A percentile compares a stretch with the other conserved stretches of the same genome.
phyloP scores from a whole-genome alignment of 768 basidiomycete genomes.

The Boletus rubropictus region DNA sequence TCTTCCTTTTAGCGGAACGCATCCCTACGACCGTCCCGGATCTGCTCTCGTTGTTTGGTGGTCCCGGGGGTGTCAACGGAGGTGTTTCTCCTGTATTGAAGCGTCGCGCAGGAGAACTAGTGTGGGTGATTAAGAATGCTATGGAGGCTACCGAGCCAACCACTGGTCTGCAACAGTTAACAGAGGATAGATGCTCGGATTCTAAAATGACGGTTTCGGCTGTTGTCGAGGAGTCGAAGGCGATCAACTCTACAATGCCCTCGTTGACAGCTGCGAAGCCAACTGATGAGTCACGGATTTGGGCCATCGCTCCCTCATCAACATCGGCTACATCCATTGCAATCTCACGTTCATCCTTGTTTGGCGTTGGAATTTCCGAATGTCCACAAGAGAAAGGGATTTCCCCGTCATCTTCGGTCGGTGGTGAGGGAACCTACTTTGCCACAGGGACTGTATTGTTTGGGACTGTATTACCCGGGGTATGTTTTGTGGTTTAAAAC shows the following conservation, averaged over 20 bases:
- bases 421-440: constrained; percentile 6
- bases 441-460: constrained; percentile 44
- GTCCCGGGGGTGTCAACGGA: constrained; percentile 11
- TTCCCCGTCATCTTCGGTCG: background rate
- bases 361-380: constrained; percentile 11
- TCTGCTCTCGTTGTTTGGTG: constrained; percentile 52
- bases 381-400: constrained; percentile 1
- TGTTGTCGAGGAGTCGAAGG: constrained; percentile 1
- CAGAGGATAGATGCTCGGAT: background rate
- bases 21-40: constrained; percentile 61
- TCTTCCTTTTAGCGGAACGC: constrained; percentile 69
- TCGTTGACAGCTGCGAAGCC: background rate
- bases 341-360: constrained; percentile 25
- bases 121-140: constrained; percentile 53
- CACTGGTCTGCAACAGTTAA: background rate
- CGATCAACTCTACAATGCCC: constrained; percentile 10
- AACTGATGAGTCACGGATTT: constrained; percentile 18
- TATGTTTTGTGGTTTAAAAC: constrained; percentile 10
- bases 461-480: constrained; percentile 24
- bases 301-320: constrained; percentile 7
- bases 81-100: constrained; percentile 60
- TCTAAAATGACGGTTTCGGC: background rate
- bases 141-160: constrained; percentile 24
- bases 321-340: constrained; percentile 3
- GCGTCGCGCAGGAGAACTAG: constrained; percentile 55